Evolutionary conservation across 148 eudicot genomes (phyloP).

Genomic region (Mesembryanthemum crystallinum): DNA sequence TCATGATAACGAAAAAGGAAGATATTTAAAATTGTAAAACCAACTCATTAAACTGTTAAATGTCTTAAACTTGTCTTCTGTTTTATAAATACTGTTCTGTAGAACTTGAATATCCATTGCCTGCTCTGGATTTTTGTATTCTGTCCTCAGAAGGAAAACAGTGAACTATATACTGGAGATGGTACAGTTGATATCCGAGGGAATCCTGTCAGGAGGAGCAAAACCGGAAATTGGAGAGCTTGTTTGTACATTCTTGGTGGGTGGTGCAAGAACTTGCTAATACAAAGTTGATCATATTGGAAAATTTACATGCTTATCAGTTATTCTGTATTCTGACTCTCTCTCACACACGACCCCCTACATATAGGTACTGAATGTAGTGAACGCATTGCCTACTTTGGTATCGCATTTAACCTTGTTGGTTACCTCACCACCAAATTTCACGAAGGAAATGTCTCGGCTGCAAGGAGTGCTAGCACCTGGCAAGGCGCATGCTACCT

Average conservation of each 20-base stretch:
- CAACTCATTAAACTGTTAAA: too few species aligned
- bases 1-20: too few species aligned
- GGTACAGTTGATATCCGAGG: conserved; percentile 71
- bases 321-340: background rate
- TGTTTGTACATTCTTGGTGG: conserved; percentile 76
- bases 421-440: conserved; percentile 58
- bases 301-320: background rate
- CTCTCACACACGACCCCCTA: background rate
- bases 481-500: conserved; percentile 81
- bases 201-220: conserved; percentile 55
- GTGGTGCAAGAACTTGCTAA: background rate
- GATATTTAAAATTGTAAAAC: too few species aligned
- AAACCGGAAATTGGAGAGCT: conserved; percentile 80
- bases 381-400: conserved; percentile 74
- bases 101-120: background rate
- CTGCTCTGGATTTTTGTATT: background rate
- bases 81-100: background rate
- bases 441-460: conserved; percentile 71
- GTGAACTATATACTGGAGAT: conserved; percentile 63
- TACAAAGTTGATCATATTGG: background rate
- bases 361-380: conserved; percentile 71
- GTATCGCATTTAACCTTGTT: conserved; percentile 68
- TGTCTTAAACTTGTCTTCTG: too few species aligned
- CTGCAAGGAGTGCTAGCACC: conserved; percentile 67
- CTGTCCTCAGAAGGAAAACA: conserved; percentile 35